These are phyloP conservation scores for Vitis rupestris DNA, from an alignment of 164 flowering plant species.

Conservation along the genomic window DNA sequence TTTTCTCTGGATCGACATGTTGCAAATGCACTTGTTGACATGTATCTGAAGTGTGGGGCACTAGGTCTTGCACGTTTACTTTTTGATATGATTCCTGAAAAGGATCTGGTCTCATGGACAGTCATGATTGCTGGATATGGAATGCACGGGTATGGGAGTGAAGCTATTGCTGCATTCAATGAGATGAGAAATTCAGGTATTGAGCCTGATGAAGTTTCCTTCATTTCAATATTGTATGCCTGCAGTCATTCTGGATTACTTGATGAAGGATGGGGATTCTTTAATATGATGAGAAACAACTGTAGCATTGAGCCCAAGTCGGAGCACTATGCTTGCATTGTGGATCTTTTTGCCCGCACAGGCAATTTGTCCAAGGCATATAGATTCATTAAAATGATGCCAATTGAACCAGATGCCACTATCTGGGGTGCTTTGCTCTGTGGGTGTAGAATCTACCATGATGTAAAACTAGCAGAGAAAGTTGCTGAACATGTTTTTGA, in stretches of 20 bases:
- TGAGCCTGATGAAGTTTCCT: constrained; percentile 51
- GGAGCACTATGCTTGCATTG: constrained; percentile 71
- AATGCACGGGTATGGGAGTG: constrained; percentile 61
- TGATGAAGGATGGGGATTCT: constrained; percentile 56
- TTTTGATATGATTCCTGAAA: constrained; percentile 39
- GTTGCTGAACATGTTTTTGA: constrained; percentile 62
- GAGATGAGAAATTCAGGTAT: constrained; percentile 48
- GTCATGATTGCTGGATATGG: constrained; percentile 73
- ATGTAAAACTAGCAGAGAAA: constrained; percentile 61
- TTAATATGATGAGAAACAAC: constrained; percentile 47
- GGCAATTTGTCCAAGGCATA: constrained; percentile 52
- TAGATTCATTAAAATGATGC: constrained; percentile 53
- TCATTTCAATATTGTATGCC: constrained; percentile 53
- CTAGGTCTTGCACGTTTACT: constrained; percentile 40
- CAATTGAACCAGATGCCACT: constrained; percentile 58
- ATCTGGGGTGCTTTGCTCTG: constrained; percentile 63
- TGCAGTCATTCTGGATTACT: constrained; percentile 68
- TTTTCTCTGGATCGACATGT: constrained; percentile 36
- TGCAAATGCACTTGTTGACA: constrained; percentile 63
- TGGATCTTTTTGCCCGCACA: constrained; percentile 56
- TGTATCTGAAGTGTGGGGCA: constrained; percentile 67
- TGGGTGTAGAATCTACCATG: constrained; percentile 58
- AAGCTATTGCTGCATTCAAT: constrained; percentile 49
- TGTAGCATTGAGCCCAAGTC: constrained; percentile 47
- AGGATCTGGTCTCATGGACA: constrained; percentile 65